These are phyloP conservation scores for Starmerella stigmatis DNA, from an alignment of 805 yeast species.

Conservation along the genomic window DNA sequence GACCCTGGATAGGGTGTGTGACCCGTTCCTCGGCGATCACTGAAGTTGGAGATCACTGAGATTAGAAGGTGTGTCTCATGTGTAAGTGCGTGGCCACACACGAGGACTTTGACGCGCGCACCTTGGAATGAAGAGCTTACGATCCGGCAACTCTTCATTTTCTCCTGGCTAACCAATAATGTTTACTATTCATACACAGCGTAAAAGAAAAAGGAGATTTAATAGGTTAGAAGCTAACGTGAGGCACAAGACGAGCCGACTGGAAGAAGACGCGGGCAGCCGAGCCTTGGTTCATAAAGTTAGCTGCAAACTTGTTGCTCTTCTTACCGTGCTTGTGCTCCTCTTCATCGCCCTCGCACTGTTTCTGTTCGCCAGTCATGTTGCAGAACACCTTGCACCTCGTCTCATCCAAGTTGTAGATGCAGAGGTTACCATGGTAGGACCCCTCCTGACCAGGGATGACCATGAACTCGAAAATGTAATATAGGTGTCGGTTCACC, in stretches of 20 bases:
- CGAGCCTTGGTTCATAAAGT: slow-evolving; percentile 52
- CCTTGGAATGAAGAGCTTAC: too few relatives aligned
- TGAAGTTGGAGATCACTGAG: too few relatives aligned
- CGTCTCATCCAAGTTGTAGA: slow-evolving; percentile 43
- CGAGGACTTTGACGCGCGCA: too few relatives aligned
- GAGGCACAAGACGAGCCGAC: slow-evolving; percentile 47
- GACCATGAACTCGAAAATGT: slow-evolving; percentile 46
- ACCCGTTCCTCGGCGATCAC: too few relatives aligned
- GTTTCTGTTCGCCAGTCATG: slow-evolving; percentile 47
- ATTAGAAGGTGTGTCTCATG: too few relatives aligned
- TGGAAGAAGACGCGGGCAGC: slow-evolving; percentile 64
- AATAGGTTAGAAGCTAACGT: slow-evolving; percentile 25
- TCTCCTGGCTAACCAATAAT: neutral
- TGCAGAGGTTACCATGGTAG: slow-evolving; percentile 51
- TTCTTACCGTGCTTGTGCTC: slow-evolving; percentile 41
- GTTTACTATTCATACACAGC: neutral
- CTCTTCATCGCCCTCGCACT: slow-evolving; percentile 40
- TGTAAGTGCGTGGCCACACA: too few relatives aligned
- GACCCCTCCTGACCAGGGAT: slow-evolving; percentile 47
- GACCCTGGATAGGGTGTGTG: too few relatives aligned
- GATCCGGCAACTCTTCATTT: too few relatives aligned
- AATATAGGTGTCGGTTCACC: slow-evolving; percentile 44
- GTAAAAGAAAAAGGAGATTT: neutral
- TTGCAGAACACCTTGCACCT: slow-evolving; percentile 41
- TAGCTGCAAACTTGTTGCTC: slow-evolving; percentile 36